Base-by-base conservation (phyloP, 164 flowering plant genomes). In the Magnolia kwangsiensis region DNA sequence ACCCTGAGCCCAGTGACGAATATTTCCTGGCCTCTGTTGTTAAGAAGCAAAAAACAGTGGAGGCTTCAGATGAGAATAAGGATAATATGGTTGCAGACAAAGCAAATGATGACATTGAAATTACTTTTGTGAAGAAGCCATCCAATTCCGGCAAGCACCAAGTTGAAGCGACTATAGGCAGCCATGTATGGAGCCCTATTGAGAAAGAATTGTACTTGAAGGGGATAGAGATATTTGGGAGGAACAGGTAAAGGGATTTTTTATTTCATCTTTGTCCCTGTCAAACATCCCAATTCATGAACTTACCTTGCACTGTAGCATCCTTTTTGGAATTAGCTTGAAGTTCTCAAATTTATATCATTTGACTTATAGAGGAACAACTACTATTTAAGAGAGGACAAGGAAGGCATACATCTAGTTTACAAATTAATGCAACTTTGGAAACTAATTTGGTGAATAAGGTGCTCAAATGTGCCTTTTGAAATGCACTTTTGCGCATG, bases 221-320 rank as follows among this genome's bases (percentile, higher is more conserved):
- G 81, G 99, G 99, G 80, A 71, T 96, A 51, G 98, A 96, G 84
- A 94, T 96, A 50, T 96, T 90, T 84, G 98, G 99, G 37, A 92
- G 83, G 85, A 94, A 93, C 84, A 96, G 99, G 99, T 93, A 88
- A 37, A 37, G 45, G 45, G 49, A 19, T 69, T 69, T 29, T 37
- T 37, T 2, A 51, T 55, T 59, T 8, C 10, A 14, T 21, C 29
- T 72, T 1, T n/a, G 19, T 37, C 45, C 45, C 45, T 37, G 45
- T 37, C 45, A 37, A 7, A 37, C 45, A 37, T 37, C 7, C 7
- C 45, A 37, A 37, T 37, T 37, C 45, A 37, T 37, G 7, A 37
- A 37, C 45, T 37, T 37, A 37, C 45, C 45, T 37, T 37, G 7
- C 45, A 37, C 45, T 37, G 45, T 37, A 37, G 7, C 45, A 37